Evolutionary conservation across 2,329 filamentous ascomycete genomes (phyloP).

Genomic region (Orbilia javanica): DNA sequence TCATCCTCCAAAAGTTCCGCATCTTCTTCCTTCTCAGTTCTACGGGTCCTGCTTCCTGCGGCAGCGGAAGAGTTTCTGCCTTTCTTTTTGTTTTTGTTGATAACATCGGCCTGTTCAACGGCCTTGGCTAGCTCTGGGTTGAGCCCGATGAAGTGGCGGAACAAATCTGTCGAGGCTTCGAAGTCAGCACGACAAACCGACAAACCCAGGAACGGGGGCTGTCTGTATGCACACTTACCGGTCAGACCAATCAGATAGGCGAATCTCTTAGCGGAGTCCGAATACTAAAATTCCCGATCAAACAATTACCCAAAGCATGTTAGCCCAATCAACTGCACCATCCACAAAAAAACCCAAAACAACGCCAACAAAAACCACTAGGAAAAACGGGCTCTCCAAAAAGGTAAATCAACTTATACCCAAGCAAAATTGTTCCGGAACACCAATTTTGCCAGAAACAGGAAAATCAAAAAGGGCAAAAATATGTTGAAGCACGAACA

Average conservation of each 20-base stretch:
- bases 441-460: slow-evolving; percentile 42
- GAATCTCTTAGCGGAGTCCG: slow-evolving; percentile 72
- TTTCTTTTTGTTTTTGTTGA: slow-evolving; percentile 79
- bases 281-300: slow-evolving; percentile 60
- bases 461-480: slow-evolving; percentile 36
- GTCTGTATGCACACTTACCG: slow-evolving; percentile 57
- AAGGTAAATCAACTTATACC: slow-evolving; percentile 50
- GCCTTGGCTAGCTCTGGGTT: slow-evolving; percentile 91
- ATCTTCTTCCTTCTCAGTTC: slow-evolving; percentile 97
- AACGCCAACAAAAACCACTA: slow-evolving; percentile 41
- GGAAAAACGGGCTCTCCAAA: slow-evolving; percentile 44
- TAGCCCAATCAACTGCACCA: slow-evolving; percentile 48
- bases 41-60: slow-evolving; percentile 77
- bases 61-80: slow-evolving; percentile 90
- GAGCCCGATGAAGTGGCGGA: slow-evolving; percentile 98
- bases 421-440: slow-evolving; percentile 56
- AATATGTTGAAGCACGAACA: neutral
- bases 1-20: slow-evolving; percentile 88
- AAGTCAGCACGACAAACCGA: slow-evolving; percentile 53
- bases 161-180: slow-evolving; percentile 75
- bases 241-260: slow-evolving; percentile 94
- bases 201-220: neutral
- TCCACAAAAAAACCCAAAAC: slow-evolving; percentile 44
- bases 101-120: slow-evolving; percentile 61
- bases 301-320: slow-evolving; percentile 51